Evolutionary conservation across 352 stramenopile genomes (phyloP).

Genomic region (Phytophthora cryptogea): DNA sequence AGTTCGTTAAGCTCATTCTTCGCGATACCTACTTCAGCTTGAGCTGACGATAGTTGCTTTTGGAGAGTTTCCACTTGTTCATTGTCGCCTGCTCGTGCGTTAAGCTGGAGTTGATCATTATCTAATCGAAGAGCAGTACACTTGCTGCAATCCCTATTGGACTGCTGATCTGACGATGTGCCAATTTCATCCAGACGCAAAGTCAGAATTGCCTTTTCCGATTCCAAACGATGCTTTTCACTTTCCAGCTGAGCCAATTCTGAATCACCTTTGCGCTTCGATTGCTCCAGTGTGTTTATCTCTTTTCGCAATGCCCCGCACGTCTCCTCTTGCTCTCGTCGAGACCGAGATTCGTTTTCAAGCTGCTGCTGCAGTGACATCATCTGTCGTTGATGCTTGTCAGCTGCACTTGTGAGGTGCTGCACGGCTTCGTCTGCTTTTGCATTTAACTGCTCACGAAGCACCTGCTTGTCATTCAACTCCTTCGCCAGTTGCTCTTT

Average conservation of each 20-base stretch:
- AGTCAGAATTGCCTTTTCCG: conserved; percentile 34
- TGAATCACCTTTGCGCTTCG: conserved; percentile 26
- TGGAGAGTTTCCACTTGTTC: conserved; percentile 25
- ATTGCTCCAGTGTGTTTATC: conserved; percentile 27
- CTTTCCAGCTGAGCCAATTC: conserved; percentile 36
- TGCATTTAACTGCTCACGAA: conserved; percentile 37
- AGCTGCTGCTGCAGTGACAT: conserved; percentile 25
- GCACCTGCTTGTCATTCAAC: conserved; percentile 44
- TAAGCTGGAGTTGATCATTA: no score
- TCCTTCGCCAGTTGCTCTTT: conserved; percentile 53
- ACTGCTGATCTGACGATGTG: background rate
- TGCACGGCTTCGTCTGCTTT: conserved; percentile 12
- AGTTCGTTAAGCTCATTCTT: conserved; percentile 35
- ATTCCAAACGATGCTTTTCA: conserved; percentile 43
- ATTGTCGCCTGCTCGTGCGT: no score
- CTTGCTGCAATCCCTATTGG: no score
- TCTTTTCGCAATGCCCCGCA: conserved; percentile 35
- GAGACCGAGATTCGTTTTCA: conserved; percentile 17
- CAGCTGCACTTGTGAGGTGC: background rate
- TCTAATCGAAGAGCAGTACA: no score
- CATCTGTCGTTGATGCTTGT: conserved; percentile 21
- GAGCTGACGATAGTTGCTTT: conserved; percentile 14
- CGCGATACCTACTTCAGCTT: conserved; percentile 21
- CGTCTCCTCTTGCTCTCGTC: conserved; percentile 26
- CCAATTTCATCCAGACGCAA: conserved; percentile 31